Percentiles rank a stretch among this genome's conserved stretches.
Evolutionary conservation across 257 asterid genomes (phyloP).

Genomic region (Penstemon newberryi): DNA sequence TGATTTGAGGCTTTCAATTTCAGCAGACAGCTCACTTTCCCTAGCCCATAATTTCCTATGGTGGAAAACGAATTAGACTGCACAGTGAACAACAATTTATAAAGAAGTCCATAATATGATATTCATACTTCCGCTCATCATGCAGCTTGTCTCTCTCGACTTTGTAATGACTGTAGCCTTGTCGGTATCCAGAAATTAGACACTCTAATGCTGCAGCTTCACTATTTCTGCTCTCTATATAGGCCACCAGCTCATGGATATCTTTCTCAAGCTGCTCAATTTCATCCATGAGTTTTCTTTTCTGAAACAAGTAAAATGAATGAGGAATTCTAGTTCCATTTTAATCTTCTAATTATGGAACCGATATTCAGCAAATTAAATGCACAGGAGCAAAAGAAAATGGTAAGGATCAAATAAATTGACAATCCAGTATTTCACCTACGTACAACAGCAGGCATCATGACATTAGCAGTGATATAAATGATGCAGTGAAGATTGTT

Average conservation of each 20-base stretch:
- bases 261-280: constrained; percentile 74
- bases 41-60: constrained; percentile 84
- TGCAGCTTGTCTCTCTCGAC: constrained; percentile 74
- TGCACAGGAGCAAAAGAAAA: constrained; percentile 15
- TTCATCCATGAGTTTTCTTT: constrained; percentile 71
- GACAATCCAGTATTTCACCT: constrained; percentile 3
- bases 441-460: constrained; percentile 20
- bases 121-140: constrained; percentile 81
- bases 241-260: constrained; percentile 62
- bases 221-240: constrained; percentile 61
- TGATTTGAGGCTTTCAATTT: constrained; percentile 76
- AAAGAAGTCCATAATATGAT: constrained; percentile 25
- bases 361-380: constrained; percentile 1
- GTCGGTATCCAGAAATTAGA: constrained; percentile 73
- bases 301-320: constrained; percentile 50
- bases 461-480: constrained; percentile 12
- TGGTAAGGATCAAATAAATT: background rate
- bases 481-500: constrained; percentile 9
- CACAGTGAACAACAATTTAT: constrained; percentile 18
- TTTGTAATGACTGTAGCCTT: constrained; percentile 66
- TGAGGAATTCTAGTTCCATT: constrained; percentile 14
- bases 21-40: constrained; percentile 73
- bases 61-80: constrained; percentile 28
- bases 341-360: constrained; percentile 4
- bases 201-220: constrained; percentile 63